These are phyloP conservation scores for Physcomitrium patens DNA, from an alignment of 225 moss, liverwort and hornwort species.

Conservation along the genomic window DNA sequence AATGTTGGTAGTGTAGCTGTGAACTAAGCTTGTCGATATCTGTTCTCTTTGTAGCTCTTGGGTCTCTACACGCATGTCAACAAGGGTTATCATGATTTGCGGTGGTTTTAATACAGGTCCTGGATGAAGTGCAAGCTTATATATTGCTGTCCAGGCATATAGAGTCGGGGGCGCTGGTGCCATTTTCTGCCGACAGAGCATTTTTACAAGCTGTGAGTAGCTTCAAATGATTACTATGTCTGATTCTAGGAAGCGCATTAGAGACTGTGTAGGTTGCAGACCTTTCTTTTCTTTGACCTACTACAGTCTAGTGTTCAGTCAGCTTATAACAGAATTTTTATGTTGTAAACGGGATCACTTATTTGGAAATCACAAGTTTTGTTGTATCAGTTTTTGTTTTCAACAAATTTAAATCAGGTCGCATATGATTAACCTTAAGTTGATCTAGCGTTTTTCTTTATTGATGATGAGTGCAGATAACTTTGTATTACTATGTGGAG, in stretches of 20 bases:
- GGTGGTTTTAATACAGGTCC: conserved; percentile 51
- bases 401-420: conserved; percentile 6
- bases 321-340: conserved; percentile 17
- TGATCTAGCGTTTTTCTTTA: conserved; percentile 15
- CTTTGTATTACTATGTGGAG: conserved; percentile 87
- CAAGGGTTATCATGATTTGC: conserved; percentile 20
- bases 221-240: conserved; percentile 18
- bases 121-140: conserved; percentile 96
- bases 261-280: conserved; percentile 16
- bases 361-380: background rate
- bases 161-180: conserved; percentile 57
- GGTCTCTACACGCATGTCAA: conserved; percentile 15
- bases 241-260: conserved; percentile 3
- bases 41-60: conserved; percentile 7
- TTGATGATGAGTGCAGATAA: conserved; percentile 59
- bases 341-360: conserved; percentile 4
- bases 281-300: background rate
- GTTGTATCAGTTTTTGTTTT: background rate
- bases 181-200: conserved; percentile 52
- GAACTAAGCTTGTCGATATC: background rate
- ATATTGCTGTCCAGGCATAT: conserved; percentile 74
- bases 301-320: conserved; percentile 12
- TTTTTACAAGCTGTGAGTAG: conserved; percentile 78
- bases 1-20: background rate
- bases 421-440: conserved; percentile 9